Conservation (phyloP, 1,284 basidiomycete genomes). For the Ustilago esculenta region DNA sequence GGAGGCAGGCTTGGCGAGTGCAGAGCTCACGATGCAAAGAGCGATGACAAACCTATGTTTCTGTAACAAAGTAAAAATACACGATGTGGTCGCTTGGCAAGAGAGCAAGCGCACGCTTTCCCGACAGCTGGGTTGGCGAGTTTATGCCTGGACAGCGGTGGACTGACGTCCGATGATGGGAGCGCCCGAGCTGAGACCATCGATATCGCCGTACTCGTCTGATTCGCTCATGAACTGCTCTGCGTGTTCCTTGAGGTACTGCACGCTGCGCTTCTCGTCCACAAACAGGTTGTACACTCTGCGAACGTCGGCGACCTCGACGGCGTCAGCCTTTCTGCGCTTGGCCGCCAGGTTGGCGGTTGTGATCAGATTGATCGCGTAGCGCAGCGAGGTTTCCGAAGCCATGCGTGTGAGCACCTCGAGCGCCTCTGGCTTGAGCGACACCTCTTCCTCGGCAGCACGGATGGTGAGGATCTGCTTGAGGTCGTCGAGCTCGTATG, state of each 20-base stretch:
- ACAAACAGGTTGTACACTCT: slow-evolving; percentile 82
- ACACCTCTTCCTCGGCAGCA: slow-evolving; percentile 94
- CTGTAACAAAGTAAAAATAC: slow-evolving; percentile 30
- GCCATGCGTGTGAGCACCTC: slow-evolving; percentile 86
- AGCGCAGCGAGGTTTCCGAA: slow-evolving; percentile 77
- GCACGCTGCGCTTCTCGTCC: slow-evolving; percentile 92
- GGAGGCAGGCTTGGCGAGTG: too few relatives aligned
- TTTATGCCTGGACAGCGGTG: slow-evolving; percentile 16
- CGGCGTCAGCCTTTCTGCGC: slow-evolving; percentile 77
- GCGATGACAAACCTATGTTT: background rate
- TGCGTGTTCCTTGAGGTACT: slow-evolving; percentile 86
- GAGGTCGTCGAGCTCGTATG: slow-evolving; percentile 86
- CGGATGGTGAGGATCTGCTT: slow-evolving; percentile 92
- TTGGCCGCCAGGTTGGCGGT: slow-evolving; percentile 84
- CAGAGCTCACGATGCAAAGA: too few relatives aligned
- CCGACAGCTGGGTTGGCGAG: background rate
- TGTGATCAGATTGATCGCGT: slow-evolving; percentile 90
- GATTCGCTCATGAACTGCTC: slow-evolving; percentile 72
- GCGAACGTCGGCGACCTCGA: slow-evolving; percentile 84
- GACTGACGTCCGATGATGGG: slow-evolving; percentile 37
- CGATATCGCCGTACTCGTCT: slow-evolving; percentile 49
- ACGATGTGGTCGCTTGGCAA: background rate
- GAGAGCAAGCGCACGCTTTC: slow-evolving; percentile 7
- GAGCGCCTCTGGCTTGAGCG: slow-evolving; percentile 79
- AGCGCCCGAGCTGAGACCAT: slow-evolving; percentile 27